These are phyloP conservation scores for Verticillium alfalfae DNA, from an alignment of 2,329 filamentous ascomycete genomes.

Conservation along the genomic window DNA sequence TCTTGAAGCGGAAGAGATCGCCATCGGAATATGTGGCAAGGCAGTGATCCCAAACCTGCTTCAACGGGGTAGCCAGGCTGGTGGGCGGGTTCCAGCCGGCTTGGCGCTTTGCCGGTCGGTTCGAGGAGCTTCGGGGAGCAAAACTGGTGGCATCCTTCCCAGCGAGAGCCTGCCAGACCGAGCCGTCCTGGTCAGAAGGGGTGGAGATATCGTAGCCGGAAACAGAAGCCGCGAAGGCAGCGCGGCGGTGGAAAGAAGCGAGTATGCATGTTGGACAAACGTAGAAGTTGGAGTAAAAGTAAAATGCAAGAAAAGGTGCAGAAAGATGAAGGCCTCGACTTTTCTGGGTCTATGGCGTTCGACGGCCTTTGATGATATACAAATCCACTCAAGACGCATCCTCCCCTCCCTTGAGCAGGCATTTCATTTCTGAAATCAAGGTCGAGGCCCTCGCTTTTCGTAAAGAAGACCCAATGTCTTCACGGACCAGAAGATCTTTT, in stretches of 20 bases:
- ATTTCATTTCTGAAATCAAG: too few relatives aligned
- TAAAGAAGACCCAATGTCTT: neutral
- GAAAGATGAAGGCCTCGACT: too few relatives aligned
- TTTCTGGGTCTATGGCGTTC: neutral
- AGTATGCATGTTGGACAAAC: conserved; percentile 16
- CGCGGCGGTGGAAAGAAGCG: conserved; percentile 9
- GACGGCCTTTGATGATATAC: neutral
- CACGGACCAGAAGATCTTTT: neutral
- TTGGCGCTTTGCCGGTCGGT: conserved; percentile 19
- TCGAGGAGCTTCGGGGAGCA: conserved; percentile 4
- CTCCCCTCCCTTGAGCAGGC: too few relatives aligned
- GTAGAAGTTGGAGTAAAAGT: conserved; percentile 1
- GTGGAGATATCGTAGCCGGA: conserved; percentile 14
- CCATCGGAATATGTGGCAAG: conserved; percentile 16
- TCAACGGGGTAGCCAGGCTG: conserved; percentile 13
- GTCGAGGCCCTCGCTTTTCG: neutral
- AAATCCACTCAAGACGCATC: neutral
- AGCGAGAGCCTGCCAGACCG: conserved; percentile 18
- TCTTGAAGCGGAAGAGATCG: conserved; percentile 18
- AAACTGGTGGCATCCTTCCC: conserved; percentile 2
- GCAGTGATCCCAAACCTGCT: conserved; percentile 23
- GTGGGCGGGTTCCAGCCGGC: conserved; percentile 20
- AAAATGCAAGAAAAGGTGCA: neutral
- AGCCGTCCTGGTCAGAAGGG: conserved; percentile 19
- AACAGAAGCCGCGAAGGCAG: conserved; percentile 17